Conservation (phyloP, 176 grass and related monocot species). For the Aegilops longissima region DNA sequence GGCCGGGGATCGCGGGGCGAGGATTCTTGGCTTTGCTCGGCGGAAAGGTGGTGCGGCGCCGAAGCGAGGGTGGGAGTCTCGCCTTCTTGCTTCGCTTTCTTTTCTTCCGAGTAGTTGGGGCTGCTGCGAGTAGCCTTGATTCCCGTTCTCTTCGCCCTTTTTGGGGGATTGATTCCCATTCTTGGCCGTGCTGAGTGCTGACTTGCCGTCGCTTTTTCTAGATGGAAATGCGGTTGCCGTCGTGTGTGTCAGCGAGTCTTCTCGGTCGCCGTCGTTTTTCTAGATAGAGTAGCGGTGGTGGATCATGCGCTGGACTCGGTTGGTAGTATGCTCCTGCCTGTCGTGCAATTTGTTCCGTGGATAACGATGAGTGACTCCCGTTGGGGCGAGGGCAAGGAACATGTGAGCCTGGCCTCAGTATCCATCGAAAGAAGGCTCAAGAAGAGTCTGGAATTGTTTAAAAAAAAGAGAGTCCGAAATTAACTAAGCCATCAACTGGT, state of each 20-base stretch:
- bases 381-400: not conserved
- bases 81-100: not conserved
- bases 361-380: not conserved
- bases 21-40: constrained; percentile 32
- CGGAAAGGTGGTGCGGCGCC: constrained; percentile 19
- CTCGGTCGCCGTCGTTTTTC: not conserved
- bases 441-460: too few relatives aligned
- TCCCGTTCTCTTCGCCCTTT: not conserved
- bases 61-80: not conserved
- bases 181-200: not conserved
- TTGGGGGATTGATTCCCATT: not conserved
- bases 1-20: not conserved
- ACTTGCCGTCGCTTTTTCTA: not conserved
- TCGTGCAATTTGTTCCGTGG: not conserved
- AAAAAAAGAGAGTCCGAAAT: too few relatives aligned
- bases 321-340: not conserved
- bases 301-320: not conserved
- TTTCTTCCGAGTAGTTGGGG: not conserved
- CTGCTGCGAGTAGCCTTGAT: not conserved
- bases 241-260: constrained; percentile 26
- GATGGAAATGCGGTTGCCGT: not conserved
- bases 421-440: too few relatives aligned
- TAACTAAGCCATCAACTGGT: too few relatives aligned
- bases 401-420: not conserved
- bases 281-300: not conserved